phyloP scores from a whole-genome alignment of 768 basidiomycete genomes.

The Flagelloscypha sp. region DNA sequence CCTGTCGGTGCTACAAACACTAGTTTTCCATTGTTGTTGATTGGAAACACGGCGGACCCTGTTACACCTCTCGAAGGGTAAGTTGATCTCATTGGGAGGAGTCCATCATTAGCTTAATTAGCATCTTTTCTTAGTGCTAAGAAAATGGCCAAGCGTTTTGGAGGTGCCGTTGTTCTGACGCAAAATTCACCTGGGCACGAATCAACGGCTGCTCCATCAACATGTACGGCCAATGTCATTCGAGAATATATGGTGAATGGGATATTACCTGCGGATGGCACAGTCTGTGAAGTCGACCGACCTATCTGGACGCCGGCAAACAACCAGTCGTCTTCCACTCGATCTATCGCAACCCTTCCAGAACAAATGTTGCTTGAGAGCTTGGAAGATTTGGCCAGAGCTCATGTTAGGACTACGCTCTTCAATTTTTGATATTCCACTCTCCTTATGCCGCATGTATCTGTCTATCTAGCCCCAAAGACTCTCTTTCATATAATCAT shows the following conservation, averaged over 20 bases:
- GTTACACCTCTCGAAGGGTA: slow-evolving; percentile 13
- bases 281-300: slow-evolving; percentile 12
- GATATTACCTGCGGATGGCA: slow-evolving; percentile 11
- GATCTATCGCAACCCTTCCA: no score
- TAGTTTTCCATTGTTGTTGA: slow-evolving; percentile 30
- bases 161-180: slow-evolving; percentile 14
- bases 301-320: no score
- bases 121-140: slow-evolving; percentile 9
- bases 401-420: no score
- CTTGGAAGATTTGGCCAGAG: no score
- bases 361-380: no score
- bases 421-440: no score
- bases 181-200: slow-evolving; percentile 15
- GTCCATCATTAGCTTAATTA: not conserved
- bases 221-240: slow-evolving; percentile 11
- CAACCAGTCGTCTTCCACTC: no score
- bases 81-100: slow-evolving; percentile 1
- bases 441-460: no score
- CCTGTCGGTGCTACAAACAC: slow-evolving; percentile 28
- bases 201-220: slow-evolving; percentile 11
- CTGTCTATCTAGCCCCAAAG: no score
- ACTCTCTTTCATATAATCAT: no score
- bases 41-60: slow-evolving; percentile 30
- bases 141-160: slow-evolving; percentile 14
- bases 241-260: slow-evolving; percentile 14